Evolutionary conservation across 805 yeast species (phyloP), one percentile per base, ranked within the genome.

Genomic region (Kregervanrija fluxuum): DNA sequence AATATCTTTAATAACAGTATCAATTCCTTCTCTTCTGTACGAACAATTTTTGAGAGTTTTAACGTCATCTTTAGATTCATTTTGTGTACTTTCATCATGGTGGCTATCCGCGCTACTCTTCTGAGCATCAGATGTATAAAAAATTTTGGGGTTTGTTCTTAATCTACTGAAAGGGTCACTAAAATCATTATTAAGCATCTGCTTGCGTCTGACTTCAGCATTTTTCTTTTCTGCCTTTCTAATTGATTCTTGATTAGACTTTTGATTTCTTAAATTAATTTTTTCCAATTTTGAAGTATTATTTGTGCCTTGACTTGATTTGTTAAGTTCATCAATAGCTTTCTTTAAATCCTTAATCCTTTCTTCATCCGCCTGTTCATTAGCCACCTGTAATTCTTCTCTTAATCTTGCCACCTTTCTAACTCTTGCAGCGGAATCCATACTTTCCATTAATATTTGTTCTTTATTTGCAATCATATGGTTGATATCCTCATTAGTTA

Each of bases 151-250:
- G 49, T 80, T 84, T 1, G 98, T 91, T 61, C 86, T 83, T 59
- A 93, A 75, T 62, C 98, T 80, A 53, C 85, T 79, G 65, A 93
- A 93, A 16, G 99, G 98, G 67, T 93, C 86, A 40, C 53, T 61
- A 39, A 58, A 54, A 37, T 53, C 58, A 15, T 54, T 73, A 77
- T 43, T 77, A 70, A 46, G 66, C 65, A 37, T 54, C 69, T 45
- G 71, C 51, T 52, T 60, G 53, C 65, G 78, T 52, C 81, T 74
- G 59, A 66, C 69, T 43, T 77, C 82, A 15, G 75, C 73, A 40
- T 84, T 79, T 54, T 71, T 70, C 41, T 79, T 64, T 61, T 90
- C 97, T 0, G 95, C 96, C 55, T 75, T 74, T 57, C 95, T 80
- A 53, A 89, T 79, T 40, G 77, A 77, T 42, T 80, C 80, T 60